Evolutionary conservation across 768 basidiomycete species (phyloP).

Genomic region (Lactarius evosmus): DNA sequence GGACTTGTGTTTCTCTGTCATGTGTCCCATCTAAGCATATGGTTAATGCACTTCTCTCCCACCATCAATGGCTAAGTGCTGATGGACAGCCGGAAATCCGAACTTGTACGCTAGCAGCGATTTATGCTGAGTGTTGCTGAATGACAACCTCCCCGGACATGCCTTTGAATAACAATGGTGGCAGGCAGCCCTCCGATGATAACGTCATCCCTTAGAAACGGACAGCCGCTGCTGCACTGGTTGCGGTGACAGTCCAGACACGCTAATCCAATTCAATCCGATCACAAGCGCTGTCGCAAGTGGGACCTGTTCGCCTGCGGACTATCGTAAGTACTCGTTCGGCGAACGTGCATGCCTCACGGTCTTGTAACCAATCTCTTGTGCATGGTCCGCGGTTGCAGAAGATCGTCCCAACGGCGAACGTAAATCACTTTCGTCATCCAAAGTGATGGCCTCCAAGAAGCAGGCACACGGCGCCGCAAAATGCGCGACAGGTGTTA

Average conservation of each 20-base stretch:
- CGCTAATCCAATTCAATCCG: not conserved
- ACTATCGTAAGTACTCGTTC: not conserved
- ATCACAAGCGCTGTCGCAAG: not conserved
- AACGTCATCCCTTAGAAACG: not conserved
- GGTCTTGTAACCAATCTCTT: not conserved
- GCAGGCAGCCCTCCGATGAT: constrained; percentile 9
- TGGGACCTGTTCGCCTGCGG: not conserved
- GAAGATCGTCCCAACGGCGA: not conserved
- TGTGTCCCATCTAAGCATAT: not conserved
- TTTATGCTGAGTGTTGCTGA: not conserved
- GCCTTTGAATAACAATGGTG: not conserved
- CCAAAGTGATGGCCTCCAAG: not conserved
- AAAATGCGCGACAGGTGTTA: not conserved
- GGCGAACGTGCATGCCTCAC: not conserved
- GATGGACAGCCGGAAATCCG: not conserved
- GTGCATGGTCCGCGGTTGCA: not conserved
- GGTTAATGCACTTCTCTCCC: not conserved
- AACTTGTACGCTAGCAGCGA: constrained; percentile 6
- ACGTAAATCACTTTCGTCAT: not conserved
- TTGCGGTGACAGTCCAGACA: not conserved
- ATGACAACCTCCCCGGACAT: not conserved
- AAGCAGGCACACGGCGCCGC: not conserved
- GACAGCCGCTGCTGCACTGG: not conserved
- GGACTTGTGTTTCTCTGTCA: not conserved
- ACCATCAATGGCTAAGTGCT: not conserved